phyloP scores from a whole-genome alignment of 73 alveolate genomes.

The Tetrahymena borealis region DNA sequence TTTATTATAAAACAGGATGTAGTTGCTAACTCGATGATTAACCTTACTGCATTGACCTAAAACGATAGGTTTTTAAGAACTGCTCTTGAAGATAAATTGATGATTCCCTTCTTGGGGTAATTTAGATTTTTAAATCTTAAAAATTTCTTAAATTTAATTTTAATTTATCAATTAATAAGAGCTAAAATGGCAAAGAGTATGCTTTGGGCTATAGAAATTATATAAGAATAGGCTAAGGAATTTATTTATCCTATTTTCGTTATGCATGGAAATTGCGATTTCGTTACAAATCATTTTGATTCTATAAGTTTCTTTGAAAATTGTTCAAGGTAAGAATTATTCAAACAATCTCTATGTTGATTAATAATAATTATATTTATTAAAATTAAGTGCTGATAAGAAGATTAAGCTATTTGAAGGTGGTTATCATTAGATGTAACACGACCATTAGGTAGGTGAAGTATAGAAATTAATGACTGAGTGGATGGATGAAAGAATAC shows the following conservation, averaged over 20 bases:
- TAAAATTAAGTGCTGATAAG: slow-evolving; percentile 7
- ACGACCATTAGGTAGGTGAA: slow-evolving; percentile 15
- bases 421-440: slow-evolving; percentile 41
- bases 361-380: background rate
- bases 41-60: slow-evolving; percentile 33
- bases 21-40: slow-evolving; percentile 20
- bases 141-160: background rate
- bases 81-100: slow-evolving; percentile 31
- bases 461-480: background rate
- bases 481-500: background rate
- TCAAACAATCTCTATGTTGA: background rate
- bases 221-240: background rate
- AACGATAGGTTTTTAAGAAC: slow-evolving; percentile 24
- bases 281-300: slow-evolving; percentile 11
- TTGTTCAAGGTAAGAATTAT: background rate
- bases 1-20: background rate
- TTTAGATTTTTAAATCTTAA: background rate
- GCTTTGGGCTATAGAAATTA: slow-evolving; percentile 9
- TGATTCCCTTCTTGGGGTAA: slow-evolving; percentile 28
- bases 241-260: slow-evolving; percentile 9
- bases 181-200: slow-evolving; percentile 38
- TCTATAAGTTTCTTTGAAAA: background rate
- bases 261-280: slow-evolving; percentile 29
- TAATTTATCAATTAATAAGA: background rate
- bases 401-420: slow-evolving; percentile 10